Percentiles rank a stretch among this genome's conserved stretches.
Conservation (phyloP, 2,329 filamentous ascomycete species). For the Teratosphaeria pseudoeucalypti region DNA sequence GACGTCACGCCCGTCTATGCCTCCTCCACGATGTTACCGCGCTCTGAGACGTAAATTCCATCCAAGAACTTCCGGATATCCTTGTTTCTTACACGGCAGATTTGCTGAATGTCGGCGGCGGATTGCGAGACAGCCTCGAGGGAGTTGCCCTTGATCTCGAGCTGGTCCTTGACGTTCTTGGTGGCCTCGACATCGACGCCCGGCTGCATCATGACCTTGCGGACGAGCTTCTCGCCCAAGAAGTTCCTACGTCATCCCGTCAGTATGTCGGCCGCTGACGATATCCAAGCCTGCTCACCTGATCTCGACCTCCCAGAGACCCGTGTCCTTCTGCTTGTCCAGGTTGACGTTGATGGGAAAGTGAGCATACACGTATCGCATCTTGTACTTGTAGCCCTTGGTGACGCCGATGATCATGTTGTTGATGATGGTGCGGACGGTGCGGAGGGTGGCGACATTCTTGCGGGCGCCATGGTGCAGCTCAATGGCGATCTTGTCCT, state of each 20-base stretch:
- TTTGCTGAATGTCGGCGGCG: slow-evolving; percentile 98
- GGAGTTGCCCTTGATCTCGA: slow-evolving; percentile 84
- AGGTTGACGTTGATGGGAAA: slow-evolving; percentile 99
- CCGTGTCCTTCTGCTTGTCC: slow-evolving; percentile 89
- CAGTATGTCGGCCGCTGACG: background rate
- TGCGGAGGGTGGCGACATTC: slow-evolving; percentile 94
- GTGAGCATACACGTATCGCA: slow-evolving; percentile 99
- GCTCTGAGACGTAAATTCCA: slow-evolving; percentile 99
- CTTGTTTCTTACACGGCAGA: slow-evolving; percentile 99
- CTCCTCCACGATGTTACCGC: slow-evolving; percentile 66
- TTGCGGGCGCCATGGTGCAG: slow-evolving; percentile 98
- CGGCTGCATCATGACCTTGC: slow-evolving; percentile 75
- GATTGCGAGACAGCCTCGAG: slow-evolving; percentile 96
- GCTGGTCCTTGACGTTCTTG: slow-evolving; percentile 94
- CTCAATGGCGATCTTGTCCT: slow-evolving; percentile 86
- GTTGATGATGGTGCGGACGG: slow-evolving; percentile 95
- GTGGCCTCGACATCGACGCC: slow-evolving; percentile 88
- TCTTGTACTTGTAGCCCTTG: slow-evolving; percentile 99
- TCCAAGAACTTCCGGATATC: slow-evolving; percentile 99
- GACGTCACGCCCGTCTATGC: background rate
- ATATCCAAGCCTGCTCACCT: slow-evolving; percentile 49
- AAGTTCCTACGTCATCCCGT: slow-evolving; percentile 58
- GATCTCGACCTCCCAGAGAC: slow-evolving; percentile 87
- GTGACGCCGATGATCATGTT: slow-evolving; percentile 98
- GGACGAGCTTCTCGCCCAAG: slow-evolving; percentile 98